phyloP scores from a whole-genome alignment of 2,329 filamentous ascomycete genomes.

The Akanthomyces dipterigenus region DNA sequence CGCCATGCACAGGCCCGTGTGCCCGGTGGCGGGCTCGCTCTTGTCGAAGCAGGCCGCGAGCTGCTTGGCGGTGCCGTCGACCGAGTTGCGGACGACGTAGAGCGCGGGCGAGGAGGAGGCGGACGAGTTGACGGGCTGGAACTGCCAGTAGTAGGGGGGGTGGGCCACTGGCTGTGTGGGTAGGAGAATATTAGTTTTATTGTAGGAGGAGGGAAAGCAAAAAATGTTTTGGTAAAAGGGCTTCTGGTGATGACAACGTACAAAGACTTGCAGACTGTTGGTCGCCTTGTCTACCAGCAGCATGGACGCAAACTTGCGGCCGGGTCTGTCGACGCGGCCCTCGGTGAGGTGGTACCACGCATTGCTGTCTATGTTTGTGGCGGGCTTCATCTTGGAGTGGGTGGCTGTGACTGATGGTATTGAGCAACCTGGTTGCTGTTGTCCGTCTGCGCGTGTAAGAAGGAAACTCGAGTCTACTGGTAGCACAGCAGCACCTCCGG shows the following conservation, averaged over 20 bases:
- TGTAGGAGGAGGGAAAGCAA: too few species aligned
- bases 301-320: slow-evolving; percentile 17
- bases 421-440: too few species aligned
- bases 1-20: slow-evolving; percentile 25
- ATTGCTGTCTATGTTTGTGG: slow-evolving; percentile 27
- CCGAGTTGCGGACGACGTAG: slow-evolving; percentile 25
- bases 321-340: slow-evolving; percentile 25
- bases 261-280: not conserved
- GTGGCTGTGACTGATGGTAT: too few species aligned
- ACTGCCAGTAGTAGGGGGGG: slow-evolving; percentile 20
- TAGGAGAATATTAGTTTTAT: too few species aligned
- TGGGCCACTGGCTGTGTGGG: not conserved
- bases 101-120: slow-evolving; percentile 14
- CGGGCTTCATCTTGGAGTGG: slow-evolving; percentile 10
- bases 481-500: too few species aligned
- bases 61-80: slow-evolving; percentile 23
- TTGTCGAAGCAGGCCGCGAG: slow-evolving; percentile 23
- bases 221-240: too few species aligned
- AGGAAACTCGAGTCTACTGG: too few species aligned
- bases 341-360: slow-evolving; percentile 31
- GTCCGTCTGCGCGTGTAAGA: too few species aligned
- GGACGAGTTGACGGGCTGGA: slow-evolving; percentile 21
- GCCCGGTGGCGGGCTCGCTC: slow-evolving; percentile 19
- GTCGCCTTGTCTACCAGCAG: slow-evolving; percentile 6
- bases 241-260: not conserved